phyloP scores from a whole-genome alignment of 2,329 filamentous ascomycete genomes.

The Colletotrichum caudatum region DNA sequence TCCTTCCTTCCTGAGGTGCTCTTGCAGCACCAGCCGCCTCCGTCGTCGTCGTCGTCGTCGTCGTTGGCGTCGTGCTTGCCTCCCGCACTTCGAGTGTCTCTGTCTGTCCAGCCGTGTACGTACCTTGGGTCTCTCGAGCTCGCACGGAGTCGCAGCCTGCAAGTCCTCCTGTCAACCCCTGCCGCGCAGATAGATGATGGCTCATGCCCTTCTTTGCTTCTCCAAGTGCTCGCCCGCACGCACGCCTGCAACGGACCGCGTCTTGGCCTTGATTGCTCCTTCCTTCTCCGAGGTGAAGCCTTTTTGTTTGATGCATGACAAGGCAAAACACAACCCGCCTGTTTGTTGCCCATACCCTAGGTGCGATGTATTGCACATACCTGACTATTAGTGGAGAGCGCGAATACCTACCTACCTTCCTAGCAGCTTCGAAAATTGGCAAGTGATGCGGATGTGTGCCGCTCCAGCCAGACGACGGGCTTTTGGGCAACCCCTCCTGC shows the following conservation, averaged over 20 bases:
- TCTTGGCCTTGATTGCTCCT: background rate
- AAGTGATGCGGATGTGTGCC: too few species aligned
- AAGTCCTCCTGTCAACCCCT: conserved; percentile 14
- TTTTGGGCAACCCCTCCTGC: background rate
- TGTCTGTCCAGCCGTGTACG: conserved; percentile 27
- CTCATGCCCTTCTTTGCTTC: background rate
- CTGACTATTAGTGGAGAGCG: background rate
- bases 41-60: background rate
- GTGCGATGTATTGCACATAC: too few species aligned
- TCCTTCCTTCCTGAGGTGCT: conserved; percentile 28
- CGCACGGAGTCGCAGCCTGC: background rate
- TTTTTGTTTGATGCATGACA: background rate
- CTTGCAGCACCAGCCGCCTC: background rate
- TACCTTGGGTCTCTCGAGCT: background rate
- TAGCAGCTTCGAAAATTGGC: background rate
- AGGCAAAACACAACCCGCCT: background rate
- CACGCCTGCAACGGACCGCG: background rate
- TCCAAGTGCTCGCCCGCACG: background rate
- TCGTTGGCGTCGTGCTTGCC: background rate
- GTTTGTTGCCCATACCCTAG: background rate
- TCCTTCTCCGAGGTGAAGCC: background rate
- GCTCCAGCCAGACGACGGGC: background rate
- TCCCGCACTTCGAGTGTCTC: conserved; percentile 9
- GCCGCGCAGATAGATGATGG: background rate
- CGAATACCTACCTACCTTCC: too few species aligned